A percentile compares a stretch with the other conserved stretches of the same genome.
phyloP scores from a whole-genome alignment of 176 grass and related monocot genomes.

The Cocos nucifera region DNA sequence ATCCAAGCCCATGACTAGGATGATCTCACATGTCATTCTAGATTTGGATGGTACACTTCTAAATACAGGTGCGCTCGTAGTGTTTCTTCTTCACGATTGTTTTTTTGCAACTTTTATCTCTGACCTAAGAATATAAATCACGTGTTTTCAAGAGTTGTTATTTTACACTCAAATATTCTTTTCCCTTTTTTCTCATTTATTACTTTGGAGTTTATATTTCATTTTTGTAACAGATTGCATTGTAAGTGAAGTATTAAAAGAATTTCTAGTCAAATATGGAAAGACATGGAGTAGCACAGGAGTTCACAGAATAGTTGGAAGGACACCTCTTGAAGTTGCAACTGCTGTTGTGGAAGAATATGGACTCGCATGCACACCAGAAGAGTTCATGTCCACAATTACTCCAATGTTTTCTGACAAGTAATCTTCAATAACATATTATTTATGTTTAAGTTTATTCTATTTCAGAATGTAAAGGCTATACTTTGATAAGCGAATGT shows the following conservation, averaged over 20 bases:
- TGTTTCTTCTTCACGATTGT: background rate
- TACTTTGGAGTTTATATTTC: background rate
- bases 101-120: conserved; percentile 7
- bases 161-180: background rate
- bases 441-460: conserved; percentile 14
- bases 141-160: background rate
- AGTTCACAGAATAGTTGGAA: conserved; percentile 61
- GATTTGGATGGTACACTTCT: conserved; percentile 94
- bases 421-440: conserved; percentile 33
- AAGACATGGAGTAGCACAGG: conserved; percentile 73
- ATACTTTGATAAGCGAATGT: no score
- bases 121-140: conserved; percentile 3
- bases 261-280: conserved; percentile 63
- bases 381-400: conserved; percentile 67
- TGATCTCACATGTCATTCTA: conserved; percentile 80
- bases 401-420: conserved; percentile 67
- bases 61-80: conserved; percentile 58
- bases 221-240: conserved; percentile 49
- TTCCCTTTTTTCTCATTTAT: background rate
- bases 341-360: conserved; percentile 67
- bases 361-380: conserved; percentile 61
- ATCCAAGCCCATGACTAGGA: conserved; percentile 26
- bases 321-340: conserved; percentile 74
- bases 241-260: conserved; percentile 58
- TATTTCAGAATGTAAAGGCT: background rate